These are phyloP conservation scores for Metarhizium guizhouense DNA, from an alignment of 2,329 filamentous ascomycete genomes.

Conservation along the genomic window DNA sequence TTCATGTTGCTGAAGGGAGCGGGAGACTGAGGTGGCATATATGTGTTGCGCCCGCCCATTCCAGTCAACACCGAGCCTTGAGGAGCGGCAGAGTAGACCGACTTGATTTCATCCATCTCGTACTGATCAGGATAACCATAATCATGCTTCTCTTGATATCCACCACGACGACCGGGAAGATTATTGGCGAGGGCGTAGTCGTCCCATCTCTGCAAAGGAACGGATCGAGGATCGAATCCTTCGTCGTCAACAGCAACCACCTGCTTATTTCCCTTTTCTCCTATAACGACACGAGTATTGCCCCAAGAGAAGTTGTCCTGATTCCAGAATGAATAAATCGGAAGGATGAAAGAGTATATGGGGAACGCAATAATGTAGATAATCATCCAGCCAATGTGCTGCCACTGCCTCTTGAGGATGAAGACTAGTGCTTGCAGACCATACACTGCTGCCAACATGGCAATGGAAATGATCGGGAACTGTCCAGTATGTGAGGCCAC, in stretches of 20 bases:
- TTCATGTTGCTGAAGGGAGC: constrained; percentile 54
- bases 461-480: constrained; percentile 79
- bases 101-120: constrained; percentile 98
- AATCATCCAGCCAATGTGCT: constrained; percentile 98
- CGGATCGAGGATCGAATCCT: constrained; percentile 81
- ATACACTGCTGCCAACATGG: constrained; percentile 85
- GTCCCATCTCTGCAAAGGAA: constrained; percentile 94
- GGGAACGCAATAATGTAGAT: constrained; percentile 96
- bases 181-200: constrained; percentile 84
- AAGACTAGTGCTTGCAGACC: constrained; percentile 95
- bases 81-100: constrained; percentile 86
- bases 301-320: constrained; percentile 99
- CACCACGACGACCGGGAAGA: constrained; percentile 81
- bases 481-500: constrained; percentile 61
- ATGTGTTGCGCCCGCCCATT: constrained; percentile 62
- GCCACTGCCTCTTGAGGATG: constrained; percentile 94
- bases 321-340: constrained; percentile 98
- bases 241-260: constrained; percentile 81
- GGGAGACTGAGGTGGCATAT: constrained; percentile 78
- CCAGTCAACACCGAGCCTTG: constrained; percentile 82
- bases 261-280: constrained; percentile 84
- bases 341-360: constrained; percentile 83
- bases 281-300: constrained; percentile 94
- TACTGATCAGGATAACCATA: constrained; percentile 67
- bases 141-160: constrained; percentile 54